A percentile compares a stretch with the other conserved stretches of the same genome.
Conservation (phyloP, 2,329 filamentous ascomycete species). For the Colletotrichum truncatum region DNA sequence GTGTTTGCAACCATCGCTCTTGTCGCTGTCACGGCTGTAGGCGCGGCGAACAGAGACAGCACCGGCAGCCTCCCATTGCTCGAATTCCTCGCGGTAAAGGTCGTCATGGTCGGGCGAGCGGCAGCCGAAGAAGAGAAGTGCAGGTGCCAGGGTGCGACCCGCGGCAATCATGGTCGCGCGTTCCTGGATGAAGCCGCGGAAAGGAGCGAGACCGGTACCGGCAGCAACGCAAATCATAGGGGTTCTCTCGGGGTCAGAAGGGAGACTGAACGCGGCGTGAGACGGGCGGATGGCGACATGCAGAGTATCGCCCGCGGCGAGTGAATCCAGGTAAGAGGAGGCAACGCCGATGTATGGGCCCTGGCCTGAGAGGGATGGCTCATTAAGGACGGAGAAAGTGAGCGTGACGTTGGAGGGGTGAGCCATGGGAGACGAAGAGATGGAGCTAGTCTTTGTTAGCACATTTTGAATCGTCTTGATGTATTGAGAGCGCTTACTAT, state of each 20-base stretch:
- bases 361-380: conserved; percentile 57
- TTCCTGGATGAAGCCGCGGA: conserved; percentile 46
- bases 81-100: conserved; percentile 37
- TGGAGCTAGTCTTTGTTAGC: conserved; percentile 51
- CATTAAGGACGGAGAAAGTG: conserved; percentile 69
- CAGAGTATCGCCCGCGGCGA: conserved; percentile 53
- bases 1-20: conserved; percentile 57
- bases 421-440: conserved; percentile 74
- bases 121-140: conserved; percentile 53
- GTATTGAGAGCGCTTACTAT: conserved; percentile 34
- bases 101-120: conserved; percentile 45
- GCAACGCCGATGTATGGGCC: conserved; percentile 67
- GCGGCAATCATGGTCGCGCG: conserved; percentile 44
- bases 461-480: neutral
- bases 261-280: conserved; percentile 51
- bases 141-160: conserved; percentile 45
- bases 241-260: conserved; percentile 44
- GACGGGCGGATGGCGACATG: conserved; percentile 60
- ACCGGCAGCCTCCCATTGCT: conserved; percentile 40
- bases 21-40: conserved; percentile 52
- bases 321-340: conserved; percentile 65
- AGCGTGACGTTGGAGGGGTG: conserved; percentile 65
- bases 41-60: conserved; percentile 68
- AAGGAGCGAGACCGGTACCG: conserved; percentile 59
- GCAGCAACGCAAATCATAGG: conserved; percentile 61